phyloP scores from a whole-genome alignment of 495 filamentous ascomycete genomes.

The Hypomontagnella submonticulosa region DNA sequence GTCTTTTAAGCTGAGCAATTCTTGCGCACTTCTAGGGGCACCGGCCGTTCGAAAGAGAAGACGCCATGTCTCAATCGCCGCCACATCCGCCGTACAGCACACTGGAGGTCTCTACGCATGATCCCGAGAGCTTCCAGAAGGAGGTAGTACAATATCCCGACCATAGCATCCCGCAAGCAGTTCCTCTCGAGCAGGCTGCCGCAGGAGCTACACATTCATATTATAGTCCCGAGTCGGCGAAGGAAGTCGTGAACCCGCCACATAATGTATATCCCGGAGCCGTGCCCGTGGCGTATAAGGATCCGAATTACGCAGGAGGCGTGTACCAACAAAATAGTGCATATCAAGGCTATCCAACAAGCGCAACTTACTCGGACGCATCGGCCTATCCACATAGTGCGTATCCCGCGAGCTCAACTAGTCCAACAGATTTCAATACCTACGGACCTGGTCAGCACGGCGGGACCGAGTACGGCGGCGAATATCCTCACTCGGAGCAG shows the following conservation, averaged over 20 bases:
- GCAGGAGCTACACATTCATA: constrained; percentile 24
- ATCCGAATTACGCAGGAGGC: constrained; percentile 17
- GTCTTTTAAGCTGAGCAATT: constrained; percentile 30
- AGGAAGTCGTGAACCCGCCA: constrained; percentile 33
- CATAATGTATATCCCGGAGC: constrained; percentile 16
- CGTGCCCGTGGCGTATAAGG: constrained; percentile 25
- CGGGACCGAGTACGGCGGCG: constrained; percentile 2
- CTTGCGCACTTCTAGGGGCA: constrained; percentile 9
- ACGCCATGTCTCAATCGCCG: constrained; percentile 29
- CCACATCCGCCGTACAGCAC: constrained; percentile 31
- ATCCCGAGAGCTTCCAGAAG: constrained; percentile 38
- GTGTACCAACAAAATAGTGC: background rate
- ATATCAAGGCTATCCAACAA: constrained; percentile 20
- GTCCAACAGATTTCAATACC: constrained; percentile 18
- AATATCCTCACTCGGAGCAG: constrained; percentile 17
- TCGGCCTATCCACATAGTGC: constrained; percentile 28
- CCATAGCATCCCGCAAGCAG: constrained; percentile 37
- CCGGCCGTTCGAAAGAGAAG: constrained; percentile 25
- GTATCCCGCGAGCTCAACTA: constrained; percentile 24
- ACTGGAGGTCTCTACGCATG: constrained; percentile 34
- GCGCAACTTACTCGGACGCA: constrained; percentile 19
- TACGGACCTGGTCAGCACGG: constrained; percentile 16
- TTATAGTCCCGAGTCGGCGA: constrained; percentile 37
- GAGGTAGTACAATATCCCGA: constrained; percentile 41
- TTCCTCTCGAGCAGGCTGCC: constrained; percentile 34